Evolutionary conservation across 2,329 filamentous ascomycete species (phyloP), one percentile per base, ranked within the genome.

Genomic region (Botrytis cinerea): DNA sequence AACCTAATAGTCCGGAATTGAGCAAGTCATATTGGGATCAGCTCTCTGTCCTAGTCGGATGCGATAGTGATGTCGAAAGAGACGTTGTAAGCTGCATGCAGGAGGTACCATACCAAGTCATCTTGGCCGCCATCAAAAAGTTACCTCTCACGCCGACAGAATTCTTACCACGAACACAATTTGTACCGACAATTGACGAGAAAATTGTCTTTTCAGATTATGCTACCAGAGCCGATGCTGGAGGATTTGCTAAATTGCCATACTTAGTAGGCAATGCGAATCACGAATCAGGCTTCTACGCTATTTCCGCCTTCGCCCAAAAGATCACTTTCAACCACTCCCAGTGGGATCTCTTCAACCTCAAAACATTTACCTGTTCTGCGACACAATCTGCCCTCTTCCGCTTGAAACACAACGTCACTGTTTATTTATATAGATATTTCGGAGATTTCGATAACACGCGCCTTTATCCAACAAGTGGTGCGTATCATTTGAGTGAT

Each of bases 401-500:
- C 35, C 76, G 77, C 35, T 61, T 81, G 3, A 64, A 38, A 2
- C 73, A 73, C 0, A 76, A 77, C 0, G 78, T 78, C 25, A 82
- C 82, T 4, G 82, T 81, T 0, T 84, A 82, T 81, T 73, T 82
- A 51, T 84, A 84, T 68, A 75, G 81, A 20, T 84, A 81, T 67
- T 79, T 81, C 40, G 83, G 82, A 20, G 78, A 80, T 14, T 84
- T 82, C 64, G 79, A 80, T 10, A 80, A 83, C 66, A 76, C 80
- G 18, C 77, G 75, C 1, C 76, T 80, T 1, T 78, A 76, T 10
- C 75, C 77, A 20, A 73, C 79, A 22, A 78, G 78, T 40, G 81
- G 82, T 3, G 77, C 82, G 6, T 84, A 78, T 75, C 82, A 84
- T 73, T 74, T 72, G 4, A 76, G 78, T 18, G 83, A 83, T 74